phyloP scores from a whole-genome alignment of 73 alveolate genomes.

The Paramecium sexaurelia region DNA sequence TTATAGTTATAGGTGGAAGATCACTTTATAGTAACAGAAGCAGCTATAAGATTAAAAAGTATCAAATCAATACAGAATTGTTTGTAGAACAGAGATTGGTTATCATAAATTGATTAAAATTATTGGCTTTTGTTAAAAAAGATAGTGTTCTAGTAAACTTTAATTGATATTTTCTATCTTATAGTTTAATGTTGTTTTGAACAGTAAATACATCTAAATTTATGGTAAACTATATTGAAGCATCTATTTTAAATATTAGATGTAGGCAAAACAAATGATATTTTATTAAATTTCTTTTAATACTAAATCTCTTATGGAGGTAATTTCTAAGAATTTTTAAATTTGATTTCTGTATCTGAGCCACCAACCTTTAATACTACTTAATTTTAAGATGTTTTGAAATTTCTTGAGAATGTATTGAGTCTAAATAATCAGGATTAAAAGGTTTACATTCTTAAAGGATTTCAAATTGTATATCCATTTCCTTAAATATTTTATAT shows the following conservation, averaged over 20 bases:
- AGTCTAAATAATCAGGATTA: not conserved
- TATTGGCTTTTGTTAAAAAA: not conserved
- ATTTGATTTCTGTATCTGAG: not conserved
- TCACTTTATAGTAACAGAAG: not conserved
- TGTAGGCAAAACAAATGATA: not conserved
- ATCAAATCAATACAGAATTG: not conserved
- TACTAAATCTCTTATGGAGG: not conserved
- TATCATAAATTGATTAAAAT: not conserved
- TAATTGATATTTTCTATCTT: not conserved
- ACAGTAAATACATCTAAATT: not conserved
- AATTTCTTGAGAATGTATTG: not conserved
- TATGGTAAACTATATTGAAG: not conserved
- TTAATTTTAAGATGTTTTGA: not conserved
- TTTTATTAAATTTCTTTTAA: not conserved
- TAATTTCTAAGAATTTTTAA: not conserved
- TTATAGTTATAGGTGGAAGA: not conserved
- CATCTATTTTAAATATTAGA: not conserved
- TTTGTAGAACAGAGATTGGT: not conserved
- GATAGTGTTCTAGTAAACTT: not conserved
- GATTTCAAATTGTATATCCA: not conserved
- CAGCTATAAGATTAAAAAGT: not conserved
- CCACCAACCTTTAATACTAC: not conserved
- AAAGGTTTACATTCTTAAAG: not conserved
- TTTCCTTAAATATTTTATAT: not conserved
- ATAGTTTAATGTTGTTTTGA: not conserved